These are phyloP conservation scores for Mrakia blollopis DNA, from an alignment of 768 basidiomycete species.

Conservation along the genomic window DNA sequence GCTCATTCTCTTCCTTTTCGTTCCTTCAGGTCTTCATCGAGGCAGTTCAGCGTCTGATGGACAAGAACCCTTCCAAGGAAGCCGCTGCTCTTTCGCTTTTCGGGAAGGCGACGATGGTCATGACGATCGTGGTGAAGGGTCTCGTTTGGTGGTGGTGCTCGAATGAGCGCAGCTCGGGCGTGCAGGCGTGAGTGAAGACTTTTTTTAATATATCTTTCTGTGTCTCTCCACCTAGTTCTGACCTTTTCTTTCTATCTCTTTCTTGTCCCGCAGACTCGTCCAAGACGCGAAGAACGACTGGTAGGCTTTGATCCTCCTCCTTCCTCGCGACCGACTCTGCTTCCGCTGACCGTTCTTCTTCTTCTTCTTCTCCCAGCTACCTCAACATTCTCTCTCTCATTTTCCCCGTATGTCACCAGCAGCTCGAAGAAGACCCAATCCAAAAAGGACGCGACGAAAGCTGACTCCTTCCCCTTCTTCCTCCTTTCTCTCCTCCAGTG, in stretches of 20 bases:
- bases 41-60: constrained; percentile 21
- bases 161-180: constrained; percentile 12
- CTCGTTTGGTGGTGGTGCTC: constrained; percentile 15
- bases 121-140: constrained; percentile 19
- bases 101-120: constrained; percentile 25
- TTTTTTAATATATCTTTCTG: too few species aligned
- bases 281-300: constrained; percentile 32
- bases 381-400: constrained; percentile 29
- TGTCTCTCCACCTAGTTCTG: too few species aligned
- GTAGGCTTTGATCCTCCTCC: background rate
- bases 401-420: constrained; percentile 28
- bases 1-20: background rate
- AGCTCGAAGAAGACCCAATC: background rate
- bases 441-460: background rate
- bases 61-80: constrained; percentile 17
- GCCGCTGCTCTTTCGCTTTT: constrained; percentile 15
- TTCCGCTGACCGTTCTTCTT: background rate
- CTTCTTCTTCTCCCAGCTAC: background rate
- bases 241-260: background rate
- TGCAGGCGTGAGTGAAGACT: constrained; percentile 19
- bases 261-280: background rate
- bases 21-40: constrained; percentile 29
- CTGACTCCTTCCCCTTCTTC: background rate
- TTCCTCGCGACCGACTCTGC: background rate
- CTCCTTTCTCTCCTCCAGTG: background rate